Evolutionary conservation across 2,329 filamentous ascomycete species (phyloP), one percentile per base, ranked within the genome.

Genomic region (Clarireedia hainanense): DNA sequence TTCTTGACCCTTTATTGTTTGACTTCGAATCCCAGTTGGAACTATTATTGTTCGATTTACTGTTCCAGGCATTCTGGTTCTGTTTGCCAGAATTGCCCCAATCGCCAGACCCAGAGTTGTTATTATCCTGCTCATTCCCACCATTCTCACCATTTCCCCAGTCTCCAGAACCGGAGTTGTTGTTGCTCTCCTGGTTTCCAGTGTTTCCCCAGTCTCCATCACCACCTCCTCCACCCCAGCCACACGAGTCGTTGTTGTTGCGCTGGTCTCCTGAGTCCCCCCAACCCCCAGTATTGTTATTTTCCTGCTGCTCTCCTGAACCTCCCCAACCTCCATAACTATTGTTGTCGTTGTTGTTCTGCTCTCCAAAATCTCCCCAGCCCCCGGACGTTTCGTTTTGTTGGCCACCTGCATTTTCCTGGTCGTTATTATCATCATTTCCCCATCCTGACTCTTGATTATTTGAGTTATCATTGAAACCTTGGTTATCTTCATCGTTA

Each of bases 311-410:
- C 14, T 47, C 39, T 6, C 20, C 48, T 4, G 23, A 30, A 12
- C 49, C 39, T 36, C 57, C 59, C 34, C 62, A 62, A 1, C 57
- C 60, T 5, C 57, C 58, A 1, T 39, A 20, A 36, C 27, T 10
- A 12, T 9, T 30, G 27, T 56, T 40, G 23, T n/a, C n/a, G 34
- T 45, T 47, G 6, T 27, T 36, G 40, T 34, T 5, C 56, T 49
- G 20, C 20, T 36, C 23, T 4, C 30, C 27, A 20, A 15, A 23
- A 7, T 56, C 56, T 20, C n/a, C 40, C 50, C 50, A 47, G 5
- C 34, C 52, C 14, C 58, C 43, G 24, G 37, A 43, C 23, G 52
- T 49, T 6, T 55, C 58, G 4, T 24, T n/a, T 20, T 45, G 17
- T 39, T 47, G 39, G 23, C 51, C 55, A 4, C 55, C 58, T 1